Percentiles rank a stretch among this genome's conserved stretches.
Conservation (phyloP, 352 stramenopile species). For the Globisporangium viniferum region DNA sequence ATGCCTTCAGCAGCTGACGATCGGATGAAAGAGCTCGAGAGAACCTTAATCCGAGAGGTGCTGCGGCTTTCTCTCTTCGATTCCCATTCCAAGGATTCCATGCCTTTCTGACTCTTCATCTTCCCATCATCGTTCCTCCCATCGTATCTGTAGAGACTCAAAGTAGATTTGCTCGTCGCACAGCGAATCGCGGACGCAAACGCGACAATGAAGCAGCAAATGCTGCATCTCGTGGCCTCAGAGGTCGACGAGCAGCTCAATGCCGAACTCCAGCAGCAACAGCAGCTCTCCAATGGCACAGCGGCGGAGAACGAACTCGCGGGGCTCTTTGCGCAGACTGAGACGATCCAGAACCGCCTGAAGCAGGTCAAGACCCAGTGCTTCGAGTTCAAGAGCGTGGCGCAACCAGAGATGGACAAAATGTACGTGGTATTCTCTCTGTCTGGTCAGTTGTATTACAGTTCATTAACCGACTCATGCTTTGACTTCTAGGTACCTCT, state of each 20-base stretch:
- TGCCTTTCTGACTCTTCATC: neutral
- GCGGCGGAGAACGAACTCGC: constrained; percentile 45
- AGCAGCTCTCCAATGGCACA: neutral
- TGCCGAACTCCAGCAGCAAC: constrained; percentile 1
- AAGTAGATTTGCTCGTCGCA: constrained; percentile 72
- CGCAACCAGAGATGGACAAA: constrained; percentile 52
- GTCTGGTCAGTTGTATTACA: neutral
- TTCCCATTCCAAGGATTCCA: no score
- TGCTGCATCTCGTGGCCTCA: constrained; percentile 51
- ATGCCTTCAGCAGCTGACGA: neutral
- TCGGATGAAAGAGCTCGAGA: constrained; percentile 47
- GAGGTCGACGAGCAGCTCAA: constrained; percentile 28
- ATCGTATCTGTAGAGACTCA: constrained; percentile 39
- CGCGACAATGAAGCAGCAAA: constrained; percentile 51
- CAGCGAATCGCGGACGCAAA: constrained; percentile 69
- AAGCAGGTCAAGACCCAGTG: constrained; percentile 64
- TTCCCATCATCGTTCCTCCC: neutral
- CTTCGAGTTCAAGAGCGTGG: constrained; percentile 65
- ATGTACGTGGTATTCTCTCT: constrained; percentile 33
- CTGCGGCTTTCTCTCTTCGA: neutral
- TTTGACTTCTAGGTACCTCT: constrained; percentile 49
- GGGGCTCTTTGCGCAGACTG: constrained; percentile 40
- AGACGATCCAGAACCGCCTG: constrained; percentile 45
- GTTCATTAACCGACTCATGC: neutral
- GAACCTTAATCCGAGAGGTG: constrained; percentile 64